Evolutionary conservation across 75 land plant genomes (phyloP), one percentile per base, ranked within the genome.

Genomic region (Chamaecyparis obtusa): DNA sequence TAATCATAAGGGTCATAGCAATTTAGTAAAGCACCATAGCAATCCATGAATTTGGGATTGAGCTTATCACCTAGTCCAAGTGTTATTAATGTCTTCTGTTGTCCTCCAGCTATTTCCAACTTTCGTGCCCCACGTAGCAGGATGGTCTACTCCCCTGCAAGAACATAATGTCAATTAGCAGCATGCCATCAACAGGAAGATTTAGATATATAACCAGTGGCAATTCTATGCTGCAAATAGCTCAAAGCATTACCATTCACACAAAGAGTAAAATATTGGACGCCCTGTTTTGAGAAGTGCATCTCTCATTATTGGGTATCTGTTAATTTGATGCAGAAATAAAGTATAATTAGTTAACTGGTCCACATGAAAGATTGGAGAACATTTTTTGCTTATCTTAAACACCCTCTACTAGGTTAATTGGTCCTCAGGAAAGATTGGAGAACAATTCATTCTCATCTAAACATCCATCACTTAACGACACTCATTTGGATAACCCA

Each of bases 101-200:
- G 93, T 92, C 13, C 93, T 88, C 93, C 92, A 92, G 71, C 93
- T 92, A 64, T 92, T 86, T 60, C 92, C 93, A 78, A 90, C 85
- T 35, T 87, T 71, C 5, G 41, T 35, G 9, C 87, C 93, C 93
- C 93, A 92, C 19, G 85, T 92, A 44, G 96, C 95, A 55, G 97
- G 96, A 67, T 91, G 74, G 36, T 95, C 94, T 82, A 86, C 32
- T 76, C 97, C 69, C 97, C 96, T 95, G 86, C 60, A 86, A 86
- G 87, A 60, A 91, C 16, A 54, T 9, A 5, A 24, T 64, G 24
- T 21, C 9, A 43, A 10, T 11, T 24, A 44, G 27, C 30, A 80
- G 27, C 24, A 80, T 37, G 27, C 0, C 43, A 54, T 33, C 2
- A 44, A 8, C 7, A 78, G 27, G 87, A 27, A 81, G 41, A 44